A percentile compares a stretch with the other conserved stretches of the same genome.
Conservation (phyloP, 805 yeast species). For the Yarrowia osloensis region DNA sequence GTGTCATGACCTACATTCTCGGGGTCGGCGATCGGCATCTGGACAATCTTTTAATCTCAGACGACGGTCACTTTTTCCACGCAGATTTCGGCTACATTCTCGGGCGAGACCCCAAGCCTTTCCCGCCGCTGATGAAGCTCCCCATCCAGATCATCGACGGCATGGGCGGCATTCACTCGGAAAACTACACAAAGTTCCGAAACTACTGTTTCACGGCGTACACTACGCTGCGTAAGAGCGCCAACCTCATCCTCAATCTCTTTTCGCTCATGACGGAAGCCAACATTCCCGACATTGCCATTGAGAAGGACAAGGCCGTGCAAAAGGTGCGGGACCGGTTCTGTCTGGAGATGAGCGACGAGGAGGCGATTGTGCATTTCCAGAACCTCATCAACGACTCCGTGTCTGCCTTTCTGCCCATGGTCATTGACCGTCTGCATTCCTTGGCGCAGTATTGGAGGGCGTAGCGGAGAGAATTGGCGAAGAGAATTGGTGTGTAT, state of each 20-base stretch:
- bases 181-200: constrained; percentile 81
- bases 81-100: constrained; percentile 96
- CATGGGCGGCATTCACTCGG: constrained; percentile 90
- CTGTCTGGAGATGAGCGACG: constrained; percentile 90
- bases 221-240: constrained; percentile 83
- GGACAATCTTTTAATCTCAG: constrained; percentile 80
- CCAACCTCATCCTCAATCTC: constrained; percentile 83
- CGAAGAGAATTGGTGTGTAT: not conserved
- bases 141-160: constrained; percentile 97
- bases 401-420: constrained; percentile 90
- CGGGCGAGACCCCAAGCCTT: constrained; percentile 97
- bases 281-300: constrained; percentile 82
- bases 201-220: constrained; percentile 94
- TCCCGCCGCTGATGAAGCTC: constrained; percentile 96
- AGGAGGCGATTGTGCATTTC: constrained; percentile 92
- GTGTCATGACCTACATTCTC: constrained; percentile 88
- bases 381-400: constrained; percentile 92
- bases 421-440: constrained; percentile 92
- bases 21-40: constrained; percentile 98
- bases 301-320: constrained; percentile 83
- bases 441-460: constrained; percentile 98
- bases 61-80: constrained; percentile 90
- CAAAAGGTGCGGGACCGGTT: constrained; percentile 92
- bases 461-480: constrained; percentile 49
- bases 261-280: constrained; percentile 94